Conservation (phyloP, 2,329 filamentous ascomycete genomes). For the Cucurbitaria berberidis region DNA sequence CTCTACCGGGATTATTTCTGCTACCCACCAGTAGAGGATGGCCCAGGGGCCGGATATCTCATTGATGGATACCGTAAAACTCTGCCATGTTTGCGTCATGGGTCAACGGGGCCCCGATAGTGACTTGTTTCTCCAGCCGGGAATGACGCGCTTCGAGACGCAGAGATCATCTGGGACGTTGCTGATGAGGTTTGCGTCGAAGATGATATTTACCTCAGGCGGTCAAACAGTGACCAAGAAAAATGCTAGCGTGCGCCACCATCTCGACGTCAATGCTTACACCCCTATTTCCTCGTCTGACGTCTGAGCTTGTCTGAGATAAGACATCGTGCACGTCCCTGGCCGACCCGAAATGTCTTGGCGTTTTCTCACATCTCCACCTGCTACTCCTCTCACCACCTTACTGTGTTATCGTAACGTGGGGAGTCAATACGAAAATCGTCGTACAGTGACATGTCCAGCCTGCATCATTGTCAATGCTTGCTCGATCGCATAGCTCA, state of each 20-base stretch:
- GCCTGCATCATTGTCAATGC: background rate
- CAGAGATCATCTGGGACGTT: constrained; percentile 18
- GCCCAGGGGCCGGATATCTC: constrained; percentile 18
- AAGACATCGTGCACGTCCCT: constrained; percentile 24
- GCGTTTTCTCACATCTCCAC: constrained; percentile 1
- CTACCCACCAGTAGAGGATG: constrained; percentile 19
- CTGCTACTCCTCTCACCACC: background rate
- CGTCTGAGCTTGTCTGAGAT: constrained; percentile 25
- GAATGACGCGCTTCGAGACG: constrained; percentile 14
- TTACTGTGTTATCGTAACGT: background rate
- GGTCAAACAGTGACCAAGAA: constrained; percentile 23
- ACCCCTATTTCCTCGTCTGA: constrained; percentile 10
- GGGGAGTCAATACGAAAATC: background rate
- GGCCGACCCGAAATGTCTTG: constrained; percentile 13
- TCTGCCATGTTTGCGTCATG: constrained; percentile 27
- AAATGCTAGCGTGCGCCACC: constrained; percentile 19
- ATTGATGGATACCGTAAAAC: constrained; percentile 22
- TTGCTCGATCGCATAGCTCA: background rate
- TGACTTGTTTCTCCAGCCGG: constrained; percentile 7
- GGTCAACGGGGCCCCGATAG: constrained; percentile 14
- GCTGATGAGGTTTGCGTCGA: constrained; percentile 22
- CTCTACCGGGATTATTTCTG: constrained; percentile 27
- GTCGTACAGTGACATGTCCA: background rate
- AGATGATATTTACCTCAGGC: constrained; percentile 20
- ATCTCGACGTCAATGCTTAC: constrained; percentile 18